Evolutionary conservation across 257 asterid genomes (phyloP).

Genomic region (Lavandula angustifolia): DNA sequence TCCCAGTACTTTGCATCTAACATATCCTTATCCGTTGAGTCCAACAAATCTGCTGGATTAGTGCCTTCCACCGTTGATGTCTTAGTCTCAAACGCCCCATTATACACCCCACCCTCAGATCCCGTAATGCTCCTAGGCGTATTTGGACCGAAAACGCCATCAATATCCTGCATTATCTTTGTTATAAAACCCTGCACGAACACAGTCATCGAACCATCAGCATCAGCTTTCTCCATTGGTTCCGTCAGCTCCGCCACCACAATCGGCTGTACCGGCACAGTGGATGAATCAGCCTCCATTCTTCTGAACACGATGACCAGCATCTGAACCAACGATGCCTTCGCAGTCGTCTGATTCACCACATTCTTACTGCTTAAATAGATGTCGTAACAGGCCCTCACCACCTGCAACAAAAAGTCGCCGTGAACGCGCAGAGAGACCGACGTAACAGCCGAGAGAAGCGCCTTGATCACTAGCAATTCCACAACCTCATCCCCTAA

Average conservation of each 20-base stretch:
- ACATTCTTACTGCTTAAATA: constrained; percentile 83
- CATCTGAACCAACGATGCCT: constrained; percentile 98
- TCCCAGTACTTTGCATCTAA: constrained; percentile 99
- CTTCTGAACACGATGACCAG: constrained; percentile 91
- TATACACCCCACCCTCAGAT: constrained; percentile 60
- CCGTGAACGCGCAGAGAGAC: constrained; percentile 84
- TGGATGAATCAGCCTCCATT: constrained; percentile 98
- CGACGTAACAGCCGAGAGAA: constrained; percentile 86
- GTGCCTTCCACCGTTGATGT: constrained; percentile 93
- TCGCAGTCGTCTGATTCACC: constrained; percentile 96
- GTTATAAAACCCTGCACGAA: constrained; percentile 94
- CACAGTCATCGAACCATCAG: constrained; percentile 79
- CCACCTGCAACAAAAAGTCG: constrained; percentile 83
- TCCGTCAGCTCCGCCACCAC: constrained; percentile 96
- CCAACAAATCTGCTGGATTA: constrained; percentile 97
- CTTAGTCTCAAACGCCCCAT: constrained; percentile 96
- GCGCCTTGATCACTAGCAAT: constrained; percentile 77
- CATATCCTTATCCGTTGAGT: constrained; percentile 98
- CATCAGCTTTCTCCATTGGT: constrained; percentile 78
- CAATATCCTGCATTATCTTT: constrained; percentile 86
- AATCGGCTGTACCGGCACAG: constrained; percentile 90
- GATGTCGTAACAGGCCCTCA: constrained; percentile 89
- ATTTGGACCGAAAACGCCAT: constrained; percentile 77
- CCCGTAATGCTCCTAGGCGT: constrained; percentile 64
- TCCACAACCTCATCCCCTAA: constrained; percentile 79